Percentiles rank a stretch among this genome's conserved stretches.
Conservation (phyloP, 2,329 filamentous ascomycete genomes). For the Cladophialophora carrionii region DNA sequence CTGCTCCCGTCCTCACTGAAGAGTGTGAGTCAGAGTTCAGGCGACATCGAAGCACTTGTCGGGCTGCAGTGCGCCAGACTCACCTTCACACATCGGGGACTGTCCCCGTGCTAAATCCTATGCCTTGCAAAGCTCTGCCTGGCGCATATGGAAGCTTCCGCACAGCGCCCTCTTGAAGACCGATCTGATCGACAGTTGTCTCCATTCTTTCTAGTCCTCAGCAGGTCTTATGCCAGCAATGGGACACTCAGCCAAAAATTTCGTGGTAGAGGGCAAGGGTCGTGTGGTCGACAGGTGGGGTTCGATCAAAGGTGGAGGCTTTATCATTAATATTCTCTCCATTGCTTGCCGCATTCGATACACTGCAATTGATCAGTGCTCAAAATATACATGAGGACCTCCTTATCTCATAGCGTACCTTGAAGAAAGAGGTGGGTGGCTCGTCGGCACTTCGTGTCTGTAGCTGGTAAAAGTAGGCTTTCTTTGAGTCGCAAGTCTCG, state of each 20-base stretch:
- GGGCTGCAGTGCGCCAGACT: neutral
- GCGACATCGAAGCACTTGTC: neutral
- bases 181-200: neutral
- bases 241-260: neutral
- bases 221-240: neutral
- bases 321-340: slow-evolving; percentile 54
- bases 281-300: neutral
- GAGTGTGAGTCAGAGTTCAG: neutral
- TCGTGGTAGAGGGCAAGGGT: neutral
- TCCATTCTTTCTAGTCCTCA: neutral
- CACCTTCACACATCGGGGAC: neutral
- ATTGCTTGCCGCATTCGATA: slow-evolving; percentile 51
- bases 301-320: neutral
- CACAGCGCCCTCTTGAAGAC: neutral
- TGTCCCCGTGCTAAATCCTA: neutral
- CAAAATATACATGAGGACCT: neutral
- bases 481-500: slow-evolving; percentile 75
- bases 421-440: slow-evolving; percentile 96
- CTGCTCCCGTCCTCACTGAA: neutral
- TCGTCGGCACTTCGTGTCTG: slow-evolving; percentile 98
- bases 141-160: neutral
- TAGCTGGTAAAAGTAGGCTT: slow-evolving; percentile 93
- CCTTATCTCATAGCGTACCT: slow-evolving; percentile 57
- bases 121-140: neutral
- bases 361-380: slow-evolving; percentile 43